Conservation (phyloP, 306 rosid genomes). For the Fragaria nilgerrensis region DNA sequence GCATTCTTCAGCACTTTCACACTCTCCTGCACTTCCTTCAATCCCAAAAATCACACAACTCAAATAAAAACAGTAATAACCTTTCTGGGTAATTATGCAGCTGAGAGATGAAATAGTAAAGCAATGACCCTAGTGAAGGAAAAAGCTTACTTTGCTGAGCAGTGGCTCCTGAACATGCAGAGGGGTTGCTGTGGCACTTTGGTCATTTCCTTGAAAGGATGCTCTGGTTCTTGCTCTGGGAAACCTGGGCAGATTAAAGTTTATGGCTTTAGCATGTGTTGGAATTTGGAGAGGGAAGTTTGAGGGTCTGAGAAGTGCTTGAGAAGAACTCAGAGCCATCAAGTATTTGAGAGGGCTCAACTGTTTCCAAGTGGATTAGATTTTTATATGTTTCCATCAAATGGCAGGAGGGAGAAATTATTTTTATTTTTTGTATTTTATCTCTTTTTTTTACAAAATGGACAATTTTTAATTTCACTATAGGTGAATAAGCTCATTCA, state of each 20-base stretch:
- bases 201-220: constrained; percentile 49
- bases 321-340: constrained; percentile 31
- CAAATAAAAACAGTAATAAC: background rate
- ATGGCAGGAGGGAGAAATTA: background rate
- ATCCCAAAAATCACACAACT: constrained; percentile 18
- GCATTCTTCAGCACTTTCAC: constrained; percentile 76
- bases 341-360: constrained; percentile 9
- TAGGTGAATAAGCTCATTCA: too few relatives aligned
- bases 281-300: constrained; percentile 28
- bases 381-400: background rate
- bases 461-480: background rate
- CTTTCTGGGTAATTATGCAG: background rate
- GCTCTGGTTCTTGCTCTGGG: constrained; percentile 47
- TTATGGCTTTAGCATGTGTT: constrained; percentile 13
- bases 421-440: background rate
- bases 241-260: constrained; percentile 25
- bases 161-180: constrained; percentile 31
- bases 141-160: constrained; percentile 41
- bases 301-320: constrained; percentile 26
- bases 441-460: background rate
- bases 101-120: background rate
- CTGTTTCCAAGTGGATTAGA: constrained; percentile 11
- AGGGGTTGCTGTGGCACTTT: constrained; percentile 49
- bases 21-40: constrained; percentile 70
- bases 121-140: background rate